Evolutionary conservation across 2,329 filamentous ascomycete genomes (phyloP).

Genomic region (Metarhizium rileyi): DNA sequence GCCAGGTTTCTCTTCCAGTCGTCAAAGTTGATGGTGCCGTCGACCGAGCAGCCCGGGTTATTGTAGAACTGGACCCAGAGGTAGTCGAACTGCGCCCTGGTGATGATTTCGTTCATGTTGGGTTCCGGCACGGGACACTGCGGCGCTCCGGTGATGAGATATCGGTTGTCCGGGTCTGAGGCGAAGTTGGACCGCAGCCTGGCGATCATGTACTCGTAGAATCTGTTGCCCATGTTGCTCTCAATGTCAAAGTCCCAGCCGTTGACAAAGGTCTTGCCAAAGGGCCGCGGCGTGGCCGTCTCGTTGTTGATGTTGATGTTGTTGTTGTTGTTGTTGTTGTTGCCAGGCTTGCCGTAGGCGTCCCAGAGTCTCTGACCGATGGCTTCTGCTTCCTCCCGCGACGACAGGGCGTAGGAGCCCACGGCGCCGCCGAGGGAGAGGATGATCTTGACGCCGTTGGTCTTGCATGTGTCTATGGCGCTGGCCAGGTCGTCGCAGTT

Average conservation of each 20-base stretch:
- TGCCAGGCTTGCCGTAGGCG: slow-evolving; percentile 11
- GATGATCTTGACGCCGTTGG: slow-evolving; percentile 13
- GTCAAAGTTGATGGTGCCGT: slow-evolving; percentile 13
- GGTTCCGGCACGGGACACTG: slow-evolving; percentile 26
- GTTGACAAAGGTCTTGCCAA: slow-evolving; percentile 11
- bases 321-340: no score
- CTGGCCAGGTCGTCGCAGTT: slow-evolving; percentile 13
- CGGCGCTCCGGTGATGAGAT: slow-evolving; percentile 37
- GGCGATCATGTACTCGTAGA: slow-evolving; percentile 12
- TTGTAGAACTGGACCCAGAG: slow-evolving; percentile 40
- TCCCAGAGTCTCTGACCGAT: slow-evolving; percentile 15
- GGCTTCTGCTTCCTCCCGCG: slow-evolving; percentile 11
- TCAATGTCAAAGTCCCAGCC: slow-evolving; percentile 17
- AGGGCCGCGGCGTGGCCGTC: slow-evolving; percentile 9
- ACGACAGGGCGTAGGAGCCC: slow-evolving; percentile 11
- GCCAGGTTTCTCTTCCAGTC: slow-evolving; percentile 18
- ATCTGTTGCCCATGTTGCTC: slow-evolving; percentile 11
- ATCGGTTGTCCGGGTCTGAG: slow-evolving; percentile 11
- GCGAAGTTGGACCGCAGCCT: slow-evolving; percentile 14
- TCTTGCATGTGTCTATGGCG: slow-evolving; percentile 14
- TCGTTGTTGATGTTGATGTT: no score
- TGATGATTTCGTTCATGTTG: slow-evolving; percentile 33
- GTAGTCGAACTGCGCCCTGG: slow-evolving; percentile 18
- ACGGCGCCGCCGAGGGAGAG: slow-evolving; percentile 11
- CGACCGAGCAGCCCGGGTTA: slow-evolving; percentile 29